Evolutionary conservation across 1,139 yeast species (phyloP), one percentile per base, ranked within the genome.

Genomic region (Geotrichum fermentans): DNA sequence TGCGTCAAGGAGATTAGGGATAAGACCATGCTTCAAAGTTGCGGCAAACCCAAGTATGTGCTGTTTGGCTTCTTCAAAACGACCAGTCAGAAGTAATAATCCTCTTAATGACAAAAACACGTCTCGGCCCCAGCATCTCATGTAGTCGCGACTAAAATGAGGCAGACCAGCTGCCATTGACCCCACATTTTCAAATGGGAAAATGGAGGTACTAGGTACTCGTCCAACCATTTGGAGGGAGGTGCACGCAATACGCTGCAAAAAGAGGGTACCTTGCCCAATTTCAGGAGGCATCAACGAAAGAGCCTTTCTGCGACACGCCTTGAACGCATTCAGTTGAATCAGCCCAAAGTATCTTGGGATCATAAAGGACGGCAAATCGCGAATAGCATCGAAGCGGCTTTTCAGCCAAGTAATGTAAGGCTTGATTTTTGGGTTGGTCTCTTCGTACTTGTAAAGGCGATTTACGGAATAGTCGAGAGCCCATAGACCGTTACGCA

Each of bases 71-170:
- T 83, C 92, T 2, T 83, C 86, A 60, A 65, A 79, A 51, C 97
- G 74, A 14, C 84, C 94, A 0, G 96, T 77, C 1, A 84, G 82
- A 36, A 90, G 69, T 53, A 89, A 69, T 44, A 90, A 72, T 0
- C 98, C 98, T 56, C 96, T 73, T 50, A 85, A 74, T 0, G 96
- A 78, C 50, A 92, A 83, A 63, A 92, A 92, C 1, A 89, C 95
- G 68, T 92, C 98, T 63, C 98, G 77, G 28, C 98, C 98, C 98
- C 98, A 92, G 64, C 97, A 88, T 67, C 98, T 77, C 96, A 90
- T 89, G 65, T 86, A 89, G 58, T 83, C 88, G 52, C 77, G 78
- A 61, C 94, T 82, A 66, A 92, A 92, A 68, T 90, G 97, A 2
- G 98, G 98, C 53, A 92, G 74, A 0, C 97, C 98, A 1, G 98